Conservation (phyloP, 2,329 filamentous ascomycete species). For the Chalaropsis thielavioides region DNA sequence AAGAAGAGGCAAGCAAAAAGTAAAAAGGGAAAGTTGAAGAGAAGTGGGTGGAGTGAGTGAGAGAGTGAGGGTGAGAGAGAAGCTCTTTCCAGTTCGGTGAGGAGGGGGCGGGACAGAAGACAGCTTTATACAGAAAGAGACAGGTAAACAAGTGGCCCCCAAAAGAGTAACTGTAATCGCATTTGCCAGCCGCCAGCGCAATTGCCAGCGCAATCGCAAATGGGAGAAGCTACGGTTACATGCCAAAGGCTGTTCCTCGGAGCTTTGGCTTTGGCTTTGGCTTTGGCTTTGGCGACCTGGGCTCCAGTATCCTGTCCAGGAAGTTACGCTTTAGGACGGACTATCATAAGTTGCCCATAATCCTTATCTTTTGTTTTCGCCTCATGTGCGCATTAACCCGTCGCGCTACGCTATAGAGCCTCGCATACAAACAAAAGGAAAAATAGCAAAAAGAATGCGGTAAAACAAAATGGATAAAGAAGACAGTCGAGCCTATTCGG, state of each 20-base stretch:
- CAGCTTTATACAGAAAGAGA: conserved; percentile 13
- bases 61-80: neutral
- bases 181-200: neutral
- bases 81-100: neutral
- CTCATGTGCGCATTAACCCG: neutral
- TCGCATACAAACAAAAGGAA: neutral
- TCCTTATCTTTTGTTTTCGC: conserved; percentile 1
- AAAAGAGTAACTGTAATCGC: conserved; percentile 2
- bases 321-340: conserved; percentile 1
- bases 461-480: neutral
- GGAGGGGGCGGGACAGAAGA: neutral
- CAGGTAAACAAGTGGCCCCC: neutral
- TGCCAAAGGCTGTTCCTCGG: neutral
- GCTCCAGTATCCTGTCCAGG: neutral
- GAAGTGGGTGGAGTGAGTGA: neutral
- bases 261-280: too few species aligned
- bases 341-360: neutral
- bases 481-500: neutral
- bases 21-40: neutral
- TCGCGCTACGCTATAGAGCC: neutral
- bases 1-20: neutral
- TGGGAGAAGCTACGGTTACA: neutral
- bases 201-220: neutral
- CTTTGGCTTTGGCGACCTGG: neutral
- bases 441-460: neutral